A percentile compares a stretch with the other conserved stretches of the same genome.
Conservation (phyloP, 495 filamentous ascomycete genomes). For the Penicillium goetzii region DNA sequence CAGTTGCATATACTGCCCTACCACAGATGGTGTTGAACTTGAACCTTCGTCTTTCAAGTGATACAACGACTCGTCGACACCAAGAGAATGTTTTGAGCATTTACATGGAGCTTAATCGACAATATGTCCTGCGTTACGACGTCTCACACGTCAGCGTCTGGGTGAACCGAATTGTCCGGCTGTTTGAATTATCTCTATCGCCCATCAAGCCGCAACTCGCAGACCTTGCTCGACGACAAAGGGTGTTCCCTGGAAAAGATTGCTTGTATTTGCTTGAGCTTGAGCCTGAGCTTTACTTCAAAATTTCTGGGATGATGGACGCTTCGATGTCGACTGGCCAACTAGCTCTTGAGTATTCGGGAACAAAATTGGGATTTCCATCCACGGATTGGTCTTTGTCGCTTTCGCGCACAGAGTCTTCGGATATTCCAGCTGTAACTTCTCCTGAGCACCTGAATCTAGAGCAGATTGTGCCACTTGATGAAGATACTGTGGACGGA, state of each 20-base stretch:
- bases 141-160: slow-evolving; percentile 1
- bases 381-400: background rate
- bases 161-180: slow-evolving; percentile 1
- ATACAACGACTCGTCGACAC: background rate
- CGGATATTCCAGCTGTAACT: too few relatives aligned
- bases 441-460: background rate
- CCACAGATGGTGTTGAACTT: slow-evolving; percentile 7
- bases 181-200: slow-evolving; percentile 4
- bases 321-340: slow-evolving; percentile 7
- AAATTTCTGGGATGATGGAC: slow-evolving; percentile 5
- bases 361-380: background rate
- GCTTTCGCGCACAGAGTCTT: background rate
- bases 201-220: slow-evolving; percentile 5
- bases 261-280: slow-evolving; percentile 5
- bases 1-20: background rate
- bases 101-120: slow-evolving; percentile 3
- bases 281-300: slow-evolving; percentile 6
- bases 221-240: slow-evolving; percentile 1
- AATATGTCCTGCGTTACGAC: slow-evolving; percentile 5
- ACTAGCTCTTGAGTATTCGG: background rate
- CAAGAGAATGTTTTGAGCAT: background rate
- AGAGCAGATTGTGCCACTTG: background rate
- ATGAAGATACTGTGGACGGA: background rate
- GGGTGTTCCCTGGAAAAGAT: slow-evolving; percentile 1
- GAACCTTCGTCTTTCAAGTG: slow-evolving; percentile 2